phyloP scores from a whole-genome alignment of 2,329 filamentous ascomycete genomes.

The Aureobasidium sp. region DNA sequence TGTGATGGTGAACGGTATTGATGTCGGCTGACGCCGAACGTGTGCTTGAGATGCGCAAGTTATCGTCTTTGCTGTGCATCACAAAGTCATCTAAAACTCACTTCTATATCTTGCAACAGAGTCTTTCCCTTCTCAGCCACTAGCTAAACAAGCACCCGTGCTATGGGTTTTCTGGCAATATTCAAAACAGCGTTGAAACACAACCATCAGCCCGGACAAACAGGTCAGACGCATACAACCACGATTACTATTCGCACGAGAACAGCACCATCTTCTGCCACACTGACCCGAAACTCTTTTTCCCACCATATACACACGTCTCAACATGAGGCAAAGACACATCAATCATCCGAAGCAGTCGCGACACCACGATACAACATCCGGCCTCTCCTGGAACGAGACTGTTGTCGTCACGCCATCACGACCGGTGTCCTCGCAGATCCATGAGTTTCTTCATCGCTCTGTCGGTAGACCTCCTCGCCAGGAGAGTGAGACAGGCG shows the following conservation, averaged over 20 bases:
- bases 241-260: neutral
- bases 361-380: neutral
- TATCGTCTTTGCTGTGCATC: neutral
- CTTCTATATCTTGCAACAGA: neutral
- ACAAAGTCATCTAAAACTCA: neutral
- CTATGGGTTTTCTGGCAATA: neutral
- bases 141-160: neutral
- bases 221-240: neutral
- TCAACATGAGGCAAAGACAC: neutral
- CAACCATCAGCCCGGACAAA: neutral
- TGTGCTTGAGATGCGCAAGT: neutral
- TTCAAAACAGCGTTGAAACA: neutral
- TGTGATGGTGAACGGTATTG: neutral
- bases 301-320: neutral
- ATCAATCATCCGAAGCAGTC: neutral
- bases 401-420: neutral
- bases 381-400: neutral
- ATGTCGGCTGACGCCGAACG: neutral
- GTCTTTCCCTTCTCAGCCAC: neutral
- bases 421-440: neutral
- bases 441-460: neutral
- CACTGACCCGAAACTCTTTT: neutral
- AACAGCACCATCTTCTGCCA: neutral
- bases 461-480: neutral
- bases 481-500: neutral